phyloP scores from a whole-genome alignment of 345 rosid species.

The Isatis tinctoria region DNA sequence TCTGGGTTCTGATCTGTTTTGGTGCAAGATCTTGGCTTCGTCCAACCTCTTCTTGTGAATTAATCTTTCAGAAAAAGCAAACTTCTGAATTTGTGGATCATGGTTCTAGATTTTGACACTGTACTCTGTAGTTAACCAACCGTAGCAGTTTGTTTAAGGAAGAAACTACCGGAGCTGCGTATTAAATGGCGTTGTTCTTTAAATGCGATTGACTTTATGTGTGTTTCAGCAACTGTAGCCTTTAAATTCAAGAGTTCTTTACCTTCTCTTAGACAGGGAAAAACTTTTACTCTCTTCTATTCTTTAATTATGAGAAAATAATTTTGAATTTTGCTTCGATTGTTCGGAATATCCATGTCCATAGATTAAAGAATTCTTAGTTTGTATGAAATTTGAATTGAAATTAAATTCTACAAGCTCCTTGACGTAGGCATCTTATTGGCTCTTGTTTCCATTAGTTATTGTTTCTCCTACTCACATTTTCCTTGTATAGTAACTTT shows the following conservation, averaged over 20 bases:
- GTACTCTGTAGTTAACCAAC: constrained; percentile 4
- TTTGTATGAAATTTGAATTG: not conserved
- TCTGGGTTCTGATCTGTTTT: constrained; percentile 9
- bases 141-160: not conserved
- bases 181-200: not conserved
- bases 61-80: not conserved
- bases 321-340: not conserved
- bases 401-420: not conserved
- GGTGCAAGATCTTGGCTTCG: not conserved
- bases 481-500: not conserved
- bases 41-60: not conserved
- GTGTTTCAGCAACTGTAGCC: not conserved
- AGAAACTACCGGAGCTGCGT: not conserved
- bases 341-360: not conserved
- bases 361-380: not conserved
- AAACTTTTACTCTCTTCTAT: not conserved
- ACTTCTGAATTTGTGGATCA: constrained; percentile 2
- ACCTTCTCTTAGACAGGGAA: not conserved
- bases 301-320: not conserved
- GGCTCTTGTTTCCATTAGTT: not conserved
- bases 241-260: not conserved
- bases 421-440: not conserved
- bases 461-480: not conserved
- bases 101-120: not conserved
- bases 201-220: not conserved